Conservation (phyloP, 257 asterid species). For the Gentiana dahurica region DNA sequence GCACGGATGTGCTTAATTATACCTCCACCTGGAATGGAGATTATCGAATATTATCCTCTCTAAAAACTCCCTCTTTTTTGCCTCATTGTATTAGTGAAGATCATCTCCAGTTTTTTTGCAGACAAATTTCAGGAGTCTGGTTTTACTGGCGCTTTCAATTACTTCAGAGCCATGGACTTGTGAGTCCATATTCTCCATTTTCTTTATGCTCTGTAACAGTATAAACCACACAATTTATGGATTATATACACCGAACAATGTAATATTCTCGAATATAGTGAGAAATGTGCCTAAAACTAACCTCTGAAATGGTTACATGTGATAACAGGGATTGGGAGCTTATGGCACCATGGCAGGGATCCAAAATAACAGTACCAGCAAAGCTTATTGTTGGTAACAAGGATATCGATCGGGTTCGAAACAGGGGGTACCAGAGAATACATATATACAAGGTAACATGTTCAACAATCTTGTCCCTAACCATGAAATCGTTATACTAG, state of each 20-base stretch:
- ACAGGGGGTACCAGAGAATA: conserved; percentile 34
- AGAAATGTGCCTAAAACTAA: no score
- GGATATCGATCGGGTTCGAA: conserved; percentile 16
- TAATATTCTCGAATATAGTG: no score
- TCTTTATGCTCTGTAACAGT: no score
- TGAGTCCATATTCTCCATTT: conserved; percentile 12
- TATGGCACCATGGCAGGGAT: conserved; percentile 43
- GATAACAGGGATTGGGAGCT: conserved; percentile 39
- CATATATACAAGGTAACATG: conserved; percentile 14
- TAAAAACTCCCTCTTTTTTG: conserved; percentile 27
- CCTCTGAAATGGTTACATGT: not conserved
- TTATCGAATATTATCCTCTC: conserved; percentile 21
- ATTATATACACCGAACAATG: no score
- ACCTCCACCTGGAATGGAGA: conserved; percentile 36
- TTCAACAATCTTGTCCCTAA: conserved; percentile 33
- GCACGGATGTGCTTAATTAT: conserved; percentile 17
- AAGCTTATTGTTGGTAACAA: conserved; percentile 34
- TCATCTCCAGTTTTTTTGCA: conserved; percentile 32
- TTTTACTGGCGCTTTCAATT: conserved; percentile 35
- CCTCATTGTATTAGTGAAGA: conserved; percentile 44
- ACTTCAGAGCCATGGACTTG: conserved; percentile 39
- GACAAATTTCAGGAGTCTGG: conserved; percentile 49
- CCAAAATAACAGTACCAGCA: conserved; percentile 32
- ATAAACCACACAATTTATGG: no score
- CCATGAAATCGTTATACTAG: conserved; percentile 30